Evolutionary conservation across 202 grass and related monocot species (phyloP), one percentile per base, ranked within the genome.

Genomic region (Schoenoplectus triqueter): DNA sequence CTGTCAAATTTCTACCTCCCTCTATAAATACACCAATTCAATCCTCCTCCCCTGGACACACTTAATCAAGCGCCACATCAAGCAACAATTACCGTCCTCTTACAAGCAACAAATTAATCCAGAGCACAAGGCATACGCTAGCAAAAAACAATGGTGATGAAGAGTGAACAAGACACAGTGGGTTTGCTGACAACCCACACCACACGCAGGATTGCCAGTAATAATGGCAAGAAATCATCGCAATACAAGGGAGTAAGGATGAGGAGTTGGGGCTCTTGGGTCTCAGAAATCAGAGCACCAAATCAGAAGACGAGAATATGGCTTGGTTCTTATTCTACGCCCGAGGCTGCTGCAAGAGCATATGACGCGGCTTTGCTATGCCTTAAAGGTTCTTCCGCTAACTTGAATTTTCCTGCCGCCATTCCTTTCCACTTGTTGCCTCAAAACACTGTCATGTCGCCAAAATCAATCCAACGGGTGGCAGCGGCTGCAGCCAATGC

Each of bases 221-320:
- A 62, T 6, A 69, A 74, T 0, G 80, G 77, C 57, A 82, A 83
- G 77, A 88, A 83, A 31, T 88, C 66, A 73, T 88, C 85, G 48
- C 90, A 97, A 81, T 97, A 97, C 87, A 97, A 90, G 87, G 95
- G 95, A 7, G 95, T 97, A 72, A 90, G 95, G 82, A 97, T 97
- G 95, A 86, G 95, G 90, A 97, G 92, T 89, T 97, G 95, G 95
- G 95, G 95, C 19, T 97, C 95, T 5, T 97, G 95, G 95, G 95
- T 97, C 69, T 97, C 95, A 10, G 95, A 97, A 91, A 93, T 97
- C 75, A 88, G 95, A 68, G 92, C 95, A 49, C 95, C 95, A 50
- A 94, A 92, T 86, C 95, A 94, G 86, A 97, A 97, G 92, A 94
- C 92, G 1, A 68, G 95, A 80, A 97, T 97, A 64, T 97, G 95